Evolutionary conservation across 371 early-diverging fungal genomes (phyloP).

Genomic region (Dichotomocladium elegans): DNA sequence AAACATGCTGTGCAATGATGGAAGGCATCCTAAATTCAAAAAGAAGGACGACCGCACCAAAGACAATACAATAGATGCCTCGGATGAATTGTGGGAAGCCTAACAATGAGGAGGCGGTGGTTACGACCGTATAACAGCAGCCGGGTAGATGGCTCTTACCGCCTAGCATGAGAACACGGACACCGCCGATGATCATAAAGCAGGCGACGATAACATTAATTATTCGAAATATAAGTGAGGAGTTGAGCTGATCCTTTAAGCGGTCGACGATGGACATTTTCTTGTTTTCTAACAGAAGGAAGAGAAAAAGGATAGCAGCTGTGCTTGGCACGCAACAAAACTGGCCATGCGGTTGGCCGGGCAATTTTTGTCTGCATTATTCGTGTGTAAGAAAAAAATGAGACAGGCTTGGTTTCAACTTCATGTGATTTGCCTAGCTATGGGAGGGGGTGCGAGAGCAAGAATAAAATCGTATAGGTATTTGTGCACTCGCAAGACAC

Average conservation of each 20-base stretch:
- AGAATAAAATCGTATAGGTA: too few relatives aligned
- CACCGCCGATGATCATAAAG: constrained; percentile 40
- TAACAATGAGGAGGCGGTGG: background rate
- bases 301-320: background rate
- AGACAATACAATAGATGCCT: constrained; percentile 39
- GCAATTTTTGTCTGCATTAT: too few relatives aligned
- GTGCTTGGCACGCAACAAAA: too few relatives aligned
- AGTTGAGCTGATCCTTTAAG: constrained; percentile 7
- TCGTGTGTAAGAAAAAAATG: too few relatives aligned
- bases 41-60: constrained; percentile 32
- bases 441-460: too few relatives aligned
- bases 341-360: too few relatives aligned
- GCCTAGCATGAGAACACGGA: constrained; percentile 30
- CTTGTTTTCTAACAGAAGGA: background rate
- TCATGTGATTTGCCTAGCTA: too few relatives aligned
- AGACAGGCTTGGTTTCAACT: too few relatives aligned
- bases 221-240: constrained; percentile 24
- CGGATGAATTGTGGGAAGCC: constrained; percentile 44
- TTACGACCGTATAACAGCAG: background rate
- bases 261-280: background rate
- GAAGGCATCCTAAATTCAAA: constrained; percentile 39
- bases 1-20: constrained; percentile 19
- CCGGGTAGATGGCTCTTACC: constrained; percentile 11
- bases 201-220: constrained; percentile 29
- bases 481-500: too few relatives aligned